phyloP scores from a whole-genome alignment of 192 early-diverging fungal genomes.

The Rhizophagus prolifer region DNA sequence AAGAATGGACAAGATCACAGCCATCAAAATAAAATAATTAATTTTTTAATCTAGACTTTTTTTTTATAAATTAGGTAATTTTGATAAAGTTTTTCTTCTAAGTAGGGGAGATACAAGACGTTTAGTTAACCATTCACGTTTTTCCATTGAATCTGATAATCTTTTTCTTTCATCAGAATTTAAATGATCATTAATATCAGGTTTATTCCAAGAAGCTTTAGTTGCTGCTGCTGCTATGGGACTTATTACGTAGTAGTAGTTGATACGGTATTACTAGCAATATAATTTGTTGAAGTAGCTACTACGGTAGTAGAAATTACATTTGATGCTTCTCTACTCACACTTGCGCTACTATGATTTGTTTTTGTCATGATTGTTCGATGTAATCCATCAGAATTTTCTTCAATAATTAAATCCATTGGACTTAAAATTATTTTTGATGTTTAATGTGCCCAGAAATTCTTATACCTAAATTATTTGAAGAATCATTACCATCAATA shows the following conservation, averaged over 20 bases:
- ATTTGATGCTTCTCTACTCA: background rate
- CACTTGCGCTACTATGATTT: background rate
- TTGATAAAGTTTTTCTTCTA: background rate
- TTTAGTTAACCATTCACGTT: background rate
- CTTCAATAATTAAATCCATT: background rate
- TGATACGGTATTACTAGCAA: background rate
- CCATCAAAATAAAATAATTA: too few relatives aligned
- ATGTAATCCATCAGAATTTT: background rate
- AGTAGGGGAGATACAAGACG: background rate
- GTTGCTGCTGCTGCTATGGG: background rate
- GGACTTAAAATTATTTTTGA: background rate
- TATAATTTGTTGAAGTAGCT: background rate
- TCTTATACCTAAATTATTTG: background rate
- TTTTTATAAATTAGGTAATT: background rate
- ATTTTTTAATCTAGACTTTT: background rate
- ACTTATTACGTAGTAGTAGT: background rate
- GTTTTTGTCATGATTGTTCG: background rate
- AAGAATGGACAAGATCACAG: too few relatives aligned
- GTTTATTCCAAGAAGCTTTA: conserved; percentile 1
- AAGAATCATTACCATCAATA: background rate
- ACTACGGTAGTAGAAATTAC: background rate
- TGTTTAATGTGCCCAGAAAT: background rate
- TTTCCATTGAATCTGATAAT: background rate
- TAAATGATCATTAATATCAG: background rate
- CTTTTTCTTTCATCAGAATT: background rate